Evolutionary conservation across 805 yeast species (phyloP), one percentile per base, ranked within the genome.

Genomic region (Starmerella davenportii): DNA sequence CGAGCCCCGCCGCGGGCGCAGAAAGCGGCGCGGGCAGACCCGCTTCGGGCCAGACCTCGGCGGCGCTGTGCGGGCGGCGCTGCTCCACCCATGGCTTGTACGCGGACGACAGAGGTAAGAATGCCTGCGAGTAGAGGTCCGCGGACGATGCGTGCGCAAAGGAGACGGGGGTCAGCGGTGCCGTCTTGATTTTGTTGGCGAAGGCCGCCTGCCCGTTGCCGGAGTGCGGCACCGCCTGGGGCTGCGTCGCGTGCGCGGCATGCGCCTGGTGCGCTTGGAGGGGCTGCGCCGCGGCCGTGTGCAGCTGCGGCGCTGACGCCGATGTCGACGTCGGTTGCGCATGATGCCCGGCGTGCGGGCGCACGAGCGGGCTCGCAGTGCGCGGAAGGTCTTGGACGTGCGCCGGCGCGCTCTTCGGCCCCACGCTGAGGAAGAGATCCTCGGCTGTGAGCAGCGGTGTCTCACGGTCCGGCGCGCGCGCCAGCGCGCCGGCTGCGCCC

Each of bases 71-170:
- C n/a, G 48, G 48, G 4, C 44, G 37, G 30, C 43, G 35, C 21
- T 39, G 38, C 31, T 43, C 45, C 16, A 43, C 43, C 48, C 48
- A 45, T 25, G 48, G 46, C 19, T 41, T 34, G 38, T 35, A 43
- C 16, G 33, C 32, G 34, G 37, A 36, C 17, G 43, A 16, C 25
- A 40, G 33, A 19, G 46, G 45, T 38, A 44, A 38, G 36, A 41
- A 43, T 34, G 51, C 51, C 38, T 49, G 51, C 25, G 49, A 30
- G 41, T 53, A 46, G 33, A 49, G 33, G 34, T 49, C 50, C 20
- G 39, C 15, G 15, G 29, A 14, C 21, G 41, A 29, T 14, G 32
- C 8, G 16, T 29, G 16, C 19, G 19, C 8, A 8, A 15, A 17
- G 36, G 14, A 35, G 14, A 7, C 7, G 9, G 21, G 5, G 9